A percentile compares a stretch with the other conserved stretches of the same genome.
phyloP scores from a whole-genome alignment of 2,329 filamentous ascomycete species.

The Nigrospora sphaerica region DNA sequence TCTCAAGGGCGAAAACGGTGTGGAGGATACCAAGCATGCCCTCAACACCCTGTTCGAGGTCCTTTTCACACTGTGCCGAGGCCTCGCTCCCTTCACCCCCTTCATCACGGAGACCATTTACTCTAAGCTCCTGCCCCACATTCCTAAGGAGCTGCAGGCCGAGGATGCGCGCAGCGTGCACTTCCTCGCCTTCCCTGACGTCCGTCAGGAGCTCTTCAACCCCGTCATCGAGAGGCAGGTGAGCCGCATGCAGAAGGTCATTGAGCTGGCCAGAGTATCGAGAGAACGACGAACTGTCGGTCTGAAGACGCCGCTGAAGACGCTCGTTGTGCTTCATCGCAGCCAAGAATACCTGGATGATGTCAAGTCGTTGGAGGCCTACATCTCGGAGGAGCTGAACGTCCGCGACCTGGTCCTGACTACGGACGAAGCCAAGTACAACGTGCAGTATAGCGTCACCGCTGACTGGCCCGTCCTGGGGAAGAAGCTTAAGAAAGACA shows the following conservation, averaged over 20 bases:
- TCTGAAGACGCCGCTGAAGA: constrained; percentile 86
- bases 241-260: constrained; percentile 88
- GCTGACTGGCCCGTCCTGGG: constrained; percentile 93
- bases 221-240: constrained; percentile 80
- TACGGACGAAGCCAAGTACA: constrained; percentile 82
- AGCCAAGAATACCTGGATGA: constrained; percentile 81
- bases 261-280: constrained; percentile 81
- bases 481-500: constrained; percentile 96
- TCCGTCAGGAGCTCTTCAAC: constrained; percentile 83
- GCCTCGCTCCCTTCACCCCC: constrained; percentile 88
- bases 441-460: constrained; percentile 81
- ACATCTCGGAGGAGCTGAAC: constrained; percentile 89
- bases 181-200: constrained; percentile 85
- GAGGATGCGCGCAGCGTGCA: constrained; percentile 82
- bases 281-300: constrained; percentile 79
- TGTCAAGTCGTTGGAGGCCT: constrained; percentile 75
- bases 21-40: constrained; percentile 81
- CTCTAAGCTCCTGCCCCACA: constrained; percentile 70
- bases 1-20: constrained; percentile 81
- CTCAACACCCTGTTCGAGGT: constrained; percentile 94
- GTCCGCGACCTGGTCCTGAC: constrained; percentile 78
- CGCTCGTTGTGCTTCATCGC: constrained; percentile 79
- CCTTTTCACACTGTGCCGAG: constrained; percentile 79
- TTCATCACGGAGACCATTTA: constrained; percentile 97
- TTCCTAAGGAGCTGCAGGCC: constrained; percentile 62